phyloP scores from a whole-genome alignment of 139 green algal species.

The Zygnema circumcarinatum region DNA sequence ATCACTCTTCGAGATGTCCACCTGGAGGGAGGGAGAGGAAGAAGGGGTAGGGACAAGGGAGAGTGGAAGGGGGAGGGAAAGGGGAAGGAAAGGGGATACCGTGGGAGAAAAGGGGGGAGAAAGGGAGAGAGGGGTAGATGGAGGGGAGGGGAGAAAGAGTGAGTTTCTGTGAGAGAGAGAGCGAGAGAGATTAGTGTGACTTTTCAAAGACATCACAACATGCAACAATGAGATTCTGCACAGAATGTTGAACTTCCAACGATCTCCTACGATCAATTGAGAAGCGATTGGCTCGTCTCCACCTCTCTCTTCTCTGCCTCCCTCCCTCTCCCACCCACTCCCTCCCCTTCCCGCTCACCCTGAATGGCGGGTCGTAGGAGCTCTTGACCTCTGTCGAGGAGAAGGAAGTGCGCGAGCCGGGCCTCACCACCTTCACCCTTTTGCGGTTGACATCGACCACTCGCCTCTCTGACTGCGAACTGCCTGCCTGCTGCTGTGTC shows the following conservation, averaged over 20 bases:
- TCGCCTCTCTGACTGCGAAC: neutral
- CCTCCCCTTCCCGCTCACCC: constrained; percentile 9
- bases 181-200: no score
- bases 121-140: neutral
- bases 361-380: constrained; percentile 27
- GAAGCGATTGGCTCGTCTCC: neutral
- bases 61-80: neutral
- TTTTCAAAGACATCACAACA: neutral
- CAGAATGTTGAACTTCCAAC: neutral
- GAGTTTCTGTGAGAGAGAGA: no score
- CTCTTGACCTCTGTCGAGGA: constrained; percentile 23
- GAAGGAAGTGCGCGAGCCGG: constrained; percentile 1
- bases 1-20: constrained; percentile 18
- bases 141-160: no score
- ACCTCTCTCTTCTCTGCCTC: neutral
- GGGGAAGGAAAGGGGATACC: neutral
- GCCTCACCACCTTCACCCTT: constrained; percentile 22
- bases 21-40: constrained; percentile 3
- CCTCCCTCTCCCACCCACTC: neutral
- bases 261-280: neutral
- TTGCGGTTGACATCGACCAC: constrained; percentile 32
- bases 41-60: neutral
- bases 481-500: neutral
- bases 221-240: neutral
- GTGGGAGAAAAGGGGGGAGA: neutral